Evolutionary conservation across 768 basidiomycete species (phyloP), one percentile per base, ranked within the genome.

Genomic region (Mycena crocata): DNA sequence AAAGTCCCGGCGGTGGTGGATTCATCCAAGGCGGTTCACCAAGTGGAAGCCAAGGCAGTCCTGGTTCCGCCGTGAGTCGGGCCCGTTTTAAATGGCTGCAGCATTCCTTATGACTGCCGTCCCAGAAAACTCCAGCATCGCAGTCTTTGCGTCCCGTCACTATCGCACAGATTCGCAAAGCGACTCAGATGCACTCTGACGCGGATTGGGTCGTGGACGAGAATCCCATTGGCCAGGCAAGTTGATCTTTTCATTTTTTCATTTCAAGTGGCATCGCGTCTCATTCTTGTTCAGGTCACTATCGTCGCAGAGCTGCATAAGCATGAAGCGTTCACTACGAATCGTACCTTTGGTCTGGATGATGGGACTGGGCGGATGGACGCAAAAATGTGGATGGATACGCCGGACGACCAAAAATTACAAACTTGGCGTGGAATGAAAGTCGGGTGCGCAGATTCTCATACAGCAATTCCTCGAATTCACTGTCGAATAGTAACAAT

Each of bases 171-270:
- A 83, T 98, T 48, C 75, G 83, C 37, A 85, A 87, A 70, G 92
- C 96, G 2, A 84, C 81, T n/a, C 95, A 96, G 81, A 85, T 90
- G 7, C 94, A 97, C 74, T 84, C 91, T 1, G 96, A 98, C 70
- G 91, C 93, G 2, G 94, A 96, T 63, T 98, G 95, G 89, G 84
- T 84, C 64, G 83, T 99, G 35, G 95, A 95, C 63, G 92, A 89
- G 31, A 79, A 84, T 5, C 93, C 96, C 67, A 83, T 96, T 63
- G 92, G 92, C 51, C 93, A 94, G 77, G 96, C 94, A 69, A 14
- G 68, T 74, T n/a, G 30, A 51, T 9, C 17, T 68, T 4, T 55
- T 30, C 10, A n/a, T n/a, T 52, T 44, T 54, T 26, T 39, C 45
- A 30, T 30, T 37, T 32, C 15, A 59, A 37, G 51, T 26, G n/a